Evolutionary conservation across 208 protist genomes (phyloP), one percentile per base, ranked within the genome.

Genomic region (Tritrichomonas foetus): DNA sequence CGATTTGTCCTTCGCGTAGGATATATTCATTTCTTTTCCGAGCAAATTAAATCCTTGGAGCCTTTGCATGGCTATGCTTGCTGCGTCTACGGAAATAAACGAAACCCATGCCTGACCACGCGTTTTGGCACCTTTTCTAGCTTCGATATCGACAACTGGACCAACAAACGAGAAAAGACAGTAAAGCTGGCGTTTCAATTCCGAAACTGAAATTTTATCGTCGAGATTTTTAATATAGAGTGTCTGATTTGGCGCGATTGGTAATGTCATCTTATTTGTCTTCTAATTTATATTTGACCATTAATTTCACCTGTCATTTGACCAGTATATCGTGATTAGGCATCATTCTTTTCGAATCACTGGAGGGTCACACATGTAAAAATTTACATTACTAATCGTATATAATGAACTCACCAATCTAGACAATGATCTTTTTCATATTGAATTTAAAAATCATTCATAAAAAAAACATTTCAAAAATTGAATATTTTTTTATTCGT

Each of bases 71-170:
- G 41, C 47, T 39, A 89, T 57, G 11, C 33, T 49, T 36, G 78
- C 78, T 16, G 27, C 25, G 33, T 89, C 78, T 20, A 57, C 13
- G 20, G 20, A 47, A 16, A 33, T 20, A 89, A 89, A 89, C 20
- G 78, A 89, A 53, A 89, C 47, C 78, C 78, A 89, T 14, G 78
- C 78, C 39, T 89, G 78, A 3, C 78, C 78, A 47, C 78, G 0
- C 16, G 78, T 53, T 89, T 89, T 53, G 8, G 25, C 8, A 8
- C 78, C 78, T 89, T 89, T 89, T 89, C 78, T 0, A 53, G 78
- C 47, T 11, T 89, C 22, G 20, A 89, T 89, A 16, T 89, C 47
- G 11, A 89, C 78, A 53, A 89, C 78, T 9, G 78, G 78, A 11
- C 47, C 78, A n/a, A 89, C 78, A 16, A 33, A 89, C 2, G 78